phyloP scores from a whole-genome alignment of 2,329 filamentous ascomycete genomes.

The Calonectria hongkongensis region DNA sequence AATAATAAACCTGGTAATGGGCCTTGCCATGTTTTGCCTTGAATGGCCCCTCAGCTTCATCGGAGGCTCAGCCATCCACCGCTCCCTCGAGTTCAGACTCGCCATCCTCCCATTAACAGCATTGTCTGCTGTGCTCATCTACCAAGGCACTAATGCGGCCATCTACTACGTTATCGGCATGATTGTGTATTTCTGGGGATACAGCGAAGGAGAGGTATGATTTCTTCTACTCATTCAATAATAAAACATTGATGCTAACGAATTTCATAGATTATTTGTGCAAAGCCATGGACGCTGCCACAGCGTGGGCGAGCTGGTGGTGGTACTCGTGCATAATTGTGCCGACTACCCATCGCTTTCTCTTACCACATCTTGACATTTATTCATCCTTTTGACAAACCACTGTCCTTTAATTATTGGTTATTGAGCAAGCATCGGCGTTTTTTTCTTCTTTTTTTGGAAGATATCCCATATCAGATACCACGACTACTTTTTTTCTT shows the following conservation, averaged over 20 bases:
- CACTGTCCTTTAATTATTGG: constrained; percentile 15
- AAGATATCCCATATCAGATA: constrained; percentile 33
- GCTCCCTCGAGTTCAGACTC: constrained; percentile 90
- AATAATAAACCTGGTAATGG: constrained; percentile 90
- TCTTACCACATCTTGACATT: constrained; percentile 3
- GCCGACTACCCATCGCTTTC: not conserved
- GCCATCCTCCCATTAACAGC: constrained; percentile 87
- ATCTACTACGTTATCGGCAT: constrained; percentile 94
- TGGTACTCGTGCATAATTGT: constrained; percentile 47
- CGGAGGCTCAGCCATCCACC: constrained; percentile 86
- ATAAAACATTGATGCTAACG: constrained; percentile 32
- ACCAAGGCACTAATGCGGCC: constrained; percentile 94
- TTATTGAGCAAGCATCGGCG: constrained; percentile 41
- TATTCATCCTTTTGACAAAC: constrained; percentile 2
- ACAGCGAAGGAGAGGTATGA: constrained; percentile 95
- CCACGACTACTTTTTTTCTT: constrained; percentile 16
- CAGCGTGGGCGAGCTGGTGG: constrained; percentile 65
- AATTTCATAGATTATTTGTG: constrained; percentile 76
- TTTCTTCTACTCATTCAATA: not conserved
- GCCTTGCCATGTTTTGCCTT: constrained; percentile 85
- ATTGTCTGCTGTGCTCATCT: constrained; percentile 85
- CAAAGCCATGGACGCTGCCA: constrained; percentile 82
- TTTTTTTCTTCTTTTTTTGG: constrained; percentile 25
- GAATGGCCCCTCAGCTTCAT: constrained; percentile 92
- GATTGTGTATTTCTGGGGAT: constrained; percentile 95